Percentiles rank a stretch among this genome's conserved stretches.
Evolutionary conservation across 805 yeast species (phyloP).

Genomic region (Candida pseudoglaebosa): DNA sequence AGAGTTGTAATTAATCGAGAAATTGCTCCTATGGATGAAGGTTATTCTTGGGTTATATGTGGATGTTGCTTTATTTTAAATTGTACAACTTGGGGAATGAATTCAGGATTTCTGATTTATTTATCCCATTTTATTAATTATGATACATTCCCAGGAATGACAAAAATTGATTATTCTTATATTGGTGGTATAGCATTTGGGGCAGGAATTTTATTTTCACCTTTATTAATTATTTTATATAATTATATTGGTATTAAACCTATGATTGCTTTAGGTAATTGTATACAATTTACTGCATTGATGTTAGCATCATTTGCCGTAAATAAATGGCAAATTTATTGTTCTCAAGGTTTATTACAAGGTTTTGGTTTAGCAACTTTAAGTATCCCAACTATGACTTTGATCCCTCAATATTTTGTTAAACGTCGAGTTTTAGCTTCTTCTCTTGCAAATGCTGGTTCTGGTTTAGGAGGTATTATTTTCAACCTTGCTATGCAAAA

Average conservation of each 20-base stretch:
- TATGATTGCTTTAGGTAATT: slow-evolving; percentile 45
- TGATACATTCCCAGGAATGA: slow-evolving; percentile 50
- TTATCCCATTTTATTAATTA: slow-evolving; percentile 52
- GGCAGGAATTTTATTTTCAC: slow-evolving; percentile 48
- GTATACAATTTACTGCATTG: slow-evolving; percentile 50
- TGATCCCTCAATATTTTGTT: slow-evolving; percentile 69
- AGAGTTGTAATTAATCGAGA: slow-evolving; percentile 4
- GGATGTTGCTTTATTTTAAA: slow-evolving; percentile 47
- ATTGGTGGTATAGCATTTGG: slow-evolving; percentile 69
- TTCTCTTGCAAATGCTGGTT: slow-evolving; percentile 47
- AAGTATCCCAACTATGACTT: slow-evolving; percentile 54
- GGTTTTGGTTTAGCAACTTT: slow-evolving; percentile 57
- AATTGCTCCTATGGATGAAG: slow-evolving; percentile 45
- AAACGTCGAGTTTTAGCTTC: slow-evolving; percentile 55
- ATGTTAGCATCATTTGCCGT: slow-evolving; percentile 59
- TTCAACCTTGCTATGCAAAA: slow-evolving; percentile 48
- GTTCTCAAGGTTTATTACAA: slow-evolving; percentile 64
- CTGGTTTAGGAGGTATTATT: slow-evolving; percentile 51
- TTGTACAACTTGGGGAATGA: slow-evolving; percentile 71
- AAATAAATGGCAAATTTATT: slow-evolving; percentile 59
- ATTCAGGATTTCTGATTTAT: slow-evolving; percentile 62
- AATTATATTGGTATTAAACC: slow-evolving; percentile 42
- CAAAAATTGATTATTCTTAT: slow-evolving; percentile 56
- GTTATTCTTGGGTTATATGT: slow-evolving; percentile 65
- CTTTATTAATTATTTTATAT: slow-evolving; percentile 42